Evolutionary conservation across 352 stramenopile species (phyloP).

Genomic region (Vaucheria bursata): DNA sequence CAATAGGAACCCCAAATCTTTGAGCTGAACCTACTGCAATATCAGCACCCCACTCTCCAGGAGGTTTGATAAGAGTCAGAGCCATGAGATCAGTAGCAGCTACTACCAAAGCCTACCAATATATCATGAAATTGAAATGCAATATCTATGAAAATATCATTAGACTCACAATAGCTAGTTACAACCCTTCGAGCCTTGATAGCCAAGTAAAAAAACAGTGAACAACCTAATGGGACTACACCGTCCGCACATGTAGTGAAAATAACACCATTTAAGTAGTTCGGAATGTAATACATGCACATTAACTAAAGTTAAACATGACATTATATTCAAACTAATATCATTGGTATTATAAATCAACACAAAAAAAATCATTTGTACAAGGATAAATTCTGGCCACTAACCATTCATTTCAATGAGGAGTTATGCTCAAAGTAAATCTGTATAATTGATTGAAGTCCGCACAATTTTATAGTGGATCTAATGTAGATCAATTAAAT

Average conservation of each 20-base stretch:
- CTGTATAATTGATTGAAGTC: too few relatives aligned
- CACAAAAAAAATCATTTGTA: too few relatives aligned
- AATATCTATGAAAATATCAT: background rate
- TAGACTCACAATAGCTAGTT: background rate
- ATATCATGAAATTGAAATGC: constrained; percentile 1
- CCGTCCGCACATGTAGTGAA: background rate
- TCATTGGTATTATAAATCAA: too few relatives aligned
- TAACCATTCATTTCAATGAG: too few relatives aligned
- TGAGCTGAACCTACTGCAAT: constrained; percentile 96
- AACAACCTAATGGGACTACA: background rate
- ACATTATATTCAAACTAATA: too few relatives aligned
- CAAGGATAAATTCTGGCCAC: too few relatives aligned
- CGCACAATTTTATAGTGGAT: too few relatives aligned
- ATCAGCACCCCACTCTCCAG: constrained; percentile 87
- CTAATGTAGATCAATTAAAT: too few relatives aligned
- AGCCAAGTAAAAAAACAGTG: background rate
- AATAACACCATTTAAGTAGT: background rate
- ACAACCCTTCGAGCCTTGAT: background rate
- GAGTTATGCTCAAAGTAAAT: too few relatives aligned
- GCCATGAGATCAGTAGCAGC: constrained; percentile 90
- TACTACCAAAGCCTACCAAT: constrained; percentile 72
- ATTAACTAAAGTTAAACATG: too few relatives aligned
- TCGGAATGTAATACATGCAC: too few relatives aligned
- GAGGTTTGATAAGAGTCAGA: constrained; percentile 82
- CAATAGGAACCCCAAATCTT: constrained; percentile 97